phyloP scores from a whole-genome alignment of 768 basidiomycete species.

The Hericium erinaceus region DNA sequence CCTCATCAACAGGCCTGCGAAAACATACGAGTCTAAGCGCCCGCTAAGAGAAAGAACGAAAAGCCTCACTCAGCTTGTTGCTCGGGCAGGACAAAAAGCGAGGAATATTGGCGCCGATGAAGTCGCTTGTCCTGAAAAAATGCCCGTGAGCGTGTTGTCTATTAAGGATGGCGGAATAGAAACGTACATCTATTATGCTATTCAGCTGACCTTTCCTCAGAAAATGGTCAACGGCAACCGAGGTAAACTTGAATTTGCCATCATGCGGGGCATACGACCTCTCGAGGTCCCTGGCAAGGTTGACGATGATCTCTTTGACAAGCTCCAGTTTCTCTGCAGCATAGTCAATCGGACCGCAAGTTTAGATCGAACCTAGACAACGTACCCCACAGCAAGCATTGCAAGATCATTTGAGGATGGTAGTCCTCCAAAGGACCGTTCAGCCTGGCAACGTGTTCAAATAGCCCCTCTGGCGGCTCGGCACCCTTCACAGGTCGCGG shows the following conservation, averaged over 20 bases:
- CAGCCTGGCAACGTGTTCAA: conserved; percentile 71
- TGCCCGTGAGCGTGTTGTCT: neutral
- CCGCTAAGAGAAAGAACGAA: neutral
- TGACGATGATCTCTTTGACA: conserved; percentile 73
- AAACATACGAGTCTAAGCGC: neutral
- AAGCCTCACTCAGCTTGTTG: conserved; percentile 36
- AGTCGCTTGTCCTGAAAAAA: neutral
- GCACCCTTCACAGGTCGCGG: conserved; percentile 15
- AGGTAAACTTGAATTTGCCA: conserved; percentile 28
- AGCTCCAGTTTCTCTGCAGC: conserved; percentile 68
- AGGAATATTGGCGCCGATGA: conserved; percentile 34
- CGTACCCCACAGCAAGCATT: conserved; percentile 89
- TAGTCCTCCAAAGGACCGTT: conserved; percentile 88
- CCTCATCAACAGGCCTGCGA: conserved; percentile 36
- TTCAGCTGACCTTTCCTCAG: conserved; percentile 29
- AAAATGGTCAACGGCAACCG: conserved; percentile 51
- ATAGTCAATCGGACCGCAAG: neutral
- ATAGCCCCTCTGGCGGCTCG: conserved; percentile 41
- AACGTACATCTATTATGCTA: conserved; percentile 6
- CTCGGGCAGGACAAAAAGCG: conserved; percentile 43
- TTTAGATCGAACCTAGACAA: conserved; percentile 1
- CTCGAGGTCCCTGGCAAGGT: conserved; percentile 43
- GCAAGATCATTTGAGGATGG: conserved; percentile 87
- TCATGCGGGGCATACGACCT: conserved; percentile 19
- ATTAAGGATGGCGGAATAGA: neutral